phyloP scores from a whole-genome alignment of 2,329 filamentous ascomycete species.

The Fusarium albidum region DNA sequence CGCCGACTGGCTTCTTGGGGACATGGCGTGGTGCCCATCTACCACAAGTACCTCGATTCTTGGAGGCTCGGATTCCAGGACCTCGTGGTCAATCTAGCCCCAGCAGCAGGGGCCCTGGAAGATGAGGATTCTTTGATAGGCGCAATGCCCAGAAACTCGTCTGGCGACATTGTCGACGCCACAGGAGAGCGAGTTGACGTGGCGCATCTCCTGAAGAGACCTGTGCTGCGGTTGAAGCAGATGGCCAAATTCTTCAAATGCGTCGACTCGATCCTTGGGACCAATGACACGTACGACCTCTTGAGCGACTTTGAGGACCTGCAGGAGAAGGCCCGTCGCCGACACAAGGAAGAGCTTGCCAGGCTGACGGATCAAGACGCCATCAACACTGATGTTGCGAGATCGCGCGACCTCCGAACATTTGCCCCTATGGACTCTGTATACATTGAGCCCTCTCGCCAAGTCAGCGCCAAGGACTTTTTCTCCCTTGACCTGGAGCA shows the following conservation, averaged over 20 bases:
- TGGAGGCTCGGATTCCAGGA: slow-evolving; percentile 97
- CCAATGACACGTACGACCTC: slow-evolving; percentile 53
- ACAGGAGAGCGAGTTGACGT: slow-evolving; percentile 93
- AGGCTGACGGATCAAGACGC: slow-evolving; percentile 86
- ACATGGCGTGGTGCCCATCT: slow-evolving; percentile 77
- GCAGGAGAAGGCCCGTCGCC: slow-evolving; percentile 77
- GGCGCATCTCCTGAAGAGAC: slow-evolving; percentile 88
- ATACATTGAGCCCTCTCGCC: slow-evolving; percentile 76
- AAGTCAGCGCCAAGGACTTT: slow-evolving; percentile 88
- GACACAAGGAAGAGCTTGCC: slow-evolving; percentile 71
- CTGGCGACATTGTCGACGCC: slow-evolving; percentile 73
- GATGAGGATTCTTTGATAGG: slow-evolving; percentile 68
- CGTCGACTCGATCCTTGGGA: slow-evolving; percentile 64
- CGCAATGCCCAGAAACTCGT: slow-evolving; percentile 66
- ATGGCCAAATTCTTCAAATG: slow-evolving; percentile 83
- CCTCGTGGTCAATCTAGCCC: slow-evolving; percentile 90
- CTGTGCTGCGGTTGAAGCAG: slow-evolving; percentile 86
- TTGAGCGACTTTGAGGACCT: slow-evolving; percentile 70
- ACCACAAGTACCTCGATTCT: slow-evolving; percentile 83
- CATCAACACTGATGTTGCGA: slow-evolving; percentile 79
- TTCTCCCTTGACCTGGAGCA: slow-evolving; percentile 88
- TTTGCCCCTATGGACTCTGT: slow-evolving; percentile 76
- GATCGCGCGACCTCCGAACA: slow-evolving; percentile 80
- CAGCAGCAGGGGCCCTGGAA: slow-evolving; percentile 61
- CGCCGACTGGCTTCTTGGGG: slow-evolving; percentile 83